Conservation (phyloP, 345 rosid genomes). For the Ceriops tagal region DNA sequence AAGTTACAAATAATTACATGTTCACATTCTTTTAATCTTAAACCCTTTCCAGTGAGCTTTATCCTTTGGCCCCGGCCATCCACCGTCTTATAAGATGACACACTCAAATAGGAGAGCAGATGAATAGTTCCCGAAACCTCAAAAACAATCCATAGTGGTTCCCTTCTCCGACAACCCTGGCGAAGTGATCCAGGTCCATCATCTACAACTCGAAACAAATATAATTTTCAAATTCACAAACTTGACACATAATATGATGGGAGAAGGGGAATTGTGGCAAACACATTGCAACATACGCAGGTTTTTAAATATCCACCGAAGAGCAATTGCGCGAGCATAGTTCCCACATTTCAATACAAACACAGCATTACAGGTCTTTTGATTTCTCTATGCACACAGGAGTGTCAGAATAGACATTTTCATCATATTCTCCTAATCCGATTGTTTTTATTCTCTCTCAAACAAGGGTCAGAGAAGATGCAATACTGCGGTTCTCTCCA, state of each 20-base stretch:
- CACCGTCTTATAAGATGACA: conserved; percentile 85
- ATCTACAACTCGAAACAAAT: conserved; percentile 39
- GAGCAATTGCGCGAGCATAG: no score
- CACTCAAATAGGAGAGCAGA: conserved; percentile 54
- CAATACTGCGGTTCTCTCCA: no score
- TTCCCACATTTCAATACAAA: no score
- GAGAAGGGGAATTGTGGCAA: no score
- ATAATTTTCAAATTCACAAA: not conserved
- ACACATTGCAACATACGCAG: no score
- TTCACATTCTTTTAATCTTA: conserved; percentile 79
- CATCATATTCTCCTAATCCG: no score
- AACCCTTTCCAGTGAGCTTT: conserved; percentile 79
- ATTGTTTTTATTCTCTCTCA: no score
- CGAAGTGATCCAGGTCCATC: conserved; percentile 91
- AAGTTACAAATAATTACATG: conserved; percentile 82
- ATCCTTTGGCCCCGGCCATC: conserved; percentile 92
- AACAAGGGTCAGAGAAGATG: no score
- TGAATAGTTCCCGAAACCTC: conserved; percentile 72
- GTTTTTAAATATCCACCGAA: no score
- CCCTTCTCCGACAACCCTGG: conserved; percentile 67
- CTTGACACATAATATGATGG: not conserved
- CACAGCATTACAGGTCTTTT: no score
- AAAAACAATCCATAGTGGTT: conserved; percentile 91
- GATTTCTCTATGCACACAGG: no score
- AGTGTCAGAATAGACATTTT: no score